Evolutionary conservation across 441 rosid genomes (phyloP), one percentile per base, ranked within the genome.

Genomic region (Cnidoscolus chayamansa): DNA sequence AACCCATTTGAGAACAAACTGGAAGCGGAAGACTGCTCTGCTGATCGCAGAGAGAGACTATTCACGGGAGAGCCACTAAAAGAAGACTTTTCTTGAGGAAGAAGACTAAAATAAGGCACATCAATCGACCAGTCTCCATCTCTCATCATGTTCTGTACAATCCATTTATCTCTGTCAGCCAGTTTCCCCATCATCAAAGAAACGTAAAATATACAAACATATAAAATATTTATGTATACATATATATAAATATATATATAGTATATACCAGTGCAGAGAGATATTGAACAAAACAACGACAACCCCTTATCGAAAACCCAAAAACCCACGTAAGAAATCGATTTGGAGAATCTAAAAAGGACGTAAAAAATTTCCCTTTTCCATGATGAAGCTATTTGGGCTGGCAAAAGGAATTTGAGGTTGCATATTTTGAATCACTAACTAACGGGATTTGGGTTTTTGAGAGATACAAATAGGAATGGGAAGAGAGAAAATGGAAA

Each of bases 131-230:
- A 57, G 48, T 17, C 62, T 7, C 54, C 63, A 40, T 56, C 60
- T 19, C 78, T 67, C 75, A 50, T 76, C 74, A 70, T 71, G 61
- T 78, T 68, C 54, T 71, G 70, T 7, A 35, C 50, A 53, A 64
- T 49, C 75, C 80, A 72, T 72, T 51, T 78, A 8, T 71, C 75
- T 37, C 67, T 62, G 19, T 58, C 68, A 16, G 45, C 72, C 13
- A 70, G 57, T 60, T 67, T 71, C 67, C 73, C 74, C 88, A 82
- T 83, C 76, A 63, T 74, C 72, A 20, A 58, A 54, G 6, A 55
- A 37, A 20, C 47, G 63, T 2, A n/a, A 57, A 49, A 35, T 16
- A 16, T 13, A 51, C n/a, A 25, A 4, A 64, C 43, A 40, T 9
- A 20, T n/a, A 59, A 15, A 49, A 10, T 35, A 35, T 35, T 35